Percentiles rank a stretch among this genome's conserved stretches.
phyloP scores from a whole-genome alignment of 805 yeast genomes.

The Candida dajiaensis region DNA sequence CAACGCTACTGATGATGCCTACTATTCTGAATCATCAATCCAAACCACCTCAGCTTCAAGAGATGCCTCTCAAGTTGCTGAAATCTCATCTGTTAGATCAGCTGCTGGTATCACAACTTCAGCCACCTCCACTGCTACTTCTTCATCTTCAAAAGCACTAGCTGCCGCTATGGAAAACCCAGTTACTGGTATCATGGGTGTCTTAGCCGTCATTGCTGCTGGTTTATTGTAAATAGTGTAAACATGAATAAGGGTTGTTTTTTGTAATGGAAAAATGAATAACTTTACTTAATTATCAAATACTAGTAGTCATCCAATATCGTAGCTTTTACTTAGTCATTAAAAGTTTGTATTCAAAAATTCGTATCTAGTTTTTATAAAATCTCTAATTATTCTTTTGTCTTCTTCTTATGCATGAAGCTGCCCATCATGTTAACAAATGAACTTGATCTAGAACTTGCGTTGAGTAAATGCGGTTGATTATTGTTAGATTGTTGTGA shows the following conservation, averaged over 20 bases:
- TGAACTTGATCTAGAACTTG: slow-evolving; percentile 16
- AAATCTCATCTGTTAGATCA: slow-evolving; percentile 13
- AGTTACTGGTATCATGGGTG: slow-evolving; percentile 19
- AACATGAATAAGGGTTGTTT: too few species aligned
- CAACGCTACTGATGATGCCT: slow-evolving; percentile 35
- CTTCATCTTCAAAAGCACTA: slow-evolving; percentile 15
- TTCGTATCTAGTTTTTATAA: too few species aligned
- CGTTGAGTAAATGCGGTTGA: neutral
- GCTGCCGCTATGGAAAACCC: slow-evolving; percentile 14
- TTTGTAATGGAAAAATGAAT: too few species aligned
- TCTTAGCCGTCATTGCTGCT: slow-evolving; percentile 13
- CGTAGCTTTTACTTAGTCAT: too few species aligned
- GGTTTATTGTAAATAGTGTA: neutral
- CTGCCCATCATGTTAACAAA: slow-evolving; percentile 24
- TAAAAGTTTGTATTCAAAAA: too few species aligned
- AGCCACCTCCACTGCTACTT: slow-evolving; percentile 5
- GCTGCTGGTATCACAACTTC: slow-evolving; percentile 14
- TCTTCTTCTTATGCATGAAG: slow-evolving; percentile 16
- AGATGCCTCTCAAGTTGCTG: slow-evolving; percentile 14
- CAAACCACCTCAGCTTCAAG: slow-evolving; percentile 20
- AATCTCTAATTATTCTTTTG: neutral
- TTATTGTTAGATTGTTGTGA: neutral
- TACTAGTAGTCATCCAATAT: too few species aligned
- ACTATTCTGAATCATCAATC: slow-evolving; percentile 29
- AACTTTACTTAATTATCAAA: too few species aligned